Percentiles rank a stretch among this genome's conserved stretches.
These are phyloP conservation scores for Mycena alexandri DNA, from an alignment of 768 basidiomycete species.

Conservation along the genomic window DNA sequence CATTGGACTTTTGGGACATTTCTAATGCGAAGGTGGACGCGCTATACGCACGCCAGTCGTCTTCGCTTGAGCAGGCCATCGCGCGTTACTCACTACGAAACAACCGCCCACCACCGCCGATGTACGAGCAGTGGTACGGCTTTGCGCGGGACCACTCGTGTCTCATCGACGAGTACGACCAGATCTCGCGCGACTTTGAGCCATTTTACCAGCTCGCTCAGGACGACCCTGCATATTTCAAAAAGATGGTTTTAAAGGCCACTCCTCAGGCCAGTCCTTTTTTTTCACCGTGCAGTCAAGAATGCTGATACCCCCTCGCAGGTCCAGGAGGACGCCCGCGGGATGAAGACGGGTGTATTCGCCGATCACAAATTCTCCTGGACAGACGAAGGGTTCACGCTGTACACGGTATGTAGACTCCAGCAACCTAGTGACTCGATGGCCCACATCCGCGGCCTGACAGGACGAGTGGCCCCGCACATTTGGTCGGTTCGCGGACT, in stretches of 20 bases:
- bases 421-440: too few species aligned
- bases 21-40: constrained; percentile 16
- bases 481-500: constrained; percentile 12
- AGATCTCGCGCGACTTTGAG: constrained; percentile 37
- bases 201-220: constrained; percentile 38
- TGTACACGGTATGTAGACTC: constrained; percentile 22
- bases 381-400: constrained; percentile 34
- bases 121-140: constrained; percentile 34
- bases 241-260: constrained; percentile 28
- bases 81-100: constrained; percentile 35
- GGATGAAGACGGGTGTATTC: constrained; percentile 33
- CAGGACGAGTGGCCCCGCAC: constrained; percentile 32
- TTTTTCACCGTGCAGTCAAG: background rate
- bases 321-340: constrained; percentile 27
- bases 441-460: too few species aligned
- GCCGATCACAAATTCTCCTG: constrained; percentile 9
- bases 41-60: constrained; percentile 27
- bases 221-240: constrained; percentile 35
- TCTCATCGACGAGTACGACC: constrained; percentile 39
- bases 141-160: constrained; percentile 31
- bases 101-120: constrained; percentile 35
- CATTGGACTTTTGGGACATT: background rate
- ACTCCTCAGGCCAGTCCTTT: constrained; percentile 3
- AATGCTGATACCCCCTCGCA: background rate
- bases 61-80: constrained; percentile 30